phyloP scores from a whole-genome alignment of 495 filamentous ascomycete genomes.

The Neurospora pannonica region DNA sequence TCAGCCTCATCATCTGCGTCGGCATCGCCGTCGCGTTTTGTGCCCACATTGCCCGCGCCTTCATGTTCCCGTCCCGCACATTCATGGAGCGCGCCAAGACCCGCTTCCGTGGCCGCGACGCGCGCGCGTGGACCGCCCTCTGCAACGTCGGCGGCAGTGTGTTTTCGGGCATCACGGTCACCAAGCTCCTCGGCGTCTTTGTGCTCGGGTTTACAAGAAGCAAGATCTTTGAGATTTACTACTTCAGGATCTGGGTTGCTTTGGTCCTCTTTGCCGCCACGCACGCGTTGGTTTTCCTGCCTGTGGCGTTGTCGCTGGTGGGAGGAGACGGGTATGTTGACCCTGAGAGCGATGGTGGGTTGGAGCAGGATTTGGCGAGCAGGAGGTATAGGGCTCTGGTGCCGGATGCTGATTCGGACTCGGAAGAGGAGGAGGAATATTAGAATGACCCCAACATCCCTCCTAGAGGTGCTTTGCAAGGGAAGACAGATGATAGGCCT shows the following conservation, averaged over 20 bases:
- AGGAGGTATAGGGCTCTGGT: constrained; percentile 36
- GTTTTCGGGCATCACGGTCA: constrained; percentile 92
- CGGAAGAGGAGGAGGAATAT: constrained; percentile 8
- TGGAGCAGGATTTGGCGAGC: constrained; percentile 69
- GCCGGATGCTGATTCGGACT: constrained; percentile 31
- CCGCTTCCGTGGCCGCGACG: constrained; percentile 65
- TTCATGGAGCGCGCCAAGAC: constrained; percentile 67
- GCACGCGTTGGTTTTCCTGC: constrained; percentile 86
- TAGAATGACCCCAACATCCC: not conserved
- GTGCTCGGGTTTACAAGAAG: constrained; percentile 90
- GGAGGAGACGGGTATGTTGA: constrained; percentile 86
- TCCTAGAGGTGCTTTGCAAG: not conserved
- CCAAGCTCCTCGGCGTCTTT: constrained; percentile 84
- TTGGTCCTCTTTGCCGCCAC: constrained; percentile 80
- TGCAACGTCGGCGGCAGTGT: constrained; percentile 91
- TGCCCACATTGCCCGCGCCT: constrained; percentile 90
- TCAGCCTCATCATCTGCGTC: no score
- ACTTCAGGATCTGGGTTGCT: constrained; percentile 92
- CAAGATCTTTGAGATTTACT: constrained; percentile 99
- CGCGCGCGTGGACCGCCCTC: constrained; percentile 80
- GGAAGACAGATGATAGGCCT: not conserved
- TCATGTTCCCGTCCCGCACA: constrained; percentile 75
- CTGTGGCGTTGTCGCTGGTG: constrained; percentile 76
- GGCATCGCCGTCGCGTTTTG: constrained; percentile 96
- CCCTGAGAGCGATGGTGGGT: constrained; percentile 69